These are phyloP conservation scores for Apiospora koreana DNA, from an alignment of 2,329 filamentous ascomycete genomes.

Conservation along the genomic window DNA sequence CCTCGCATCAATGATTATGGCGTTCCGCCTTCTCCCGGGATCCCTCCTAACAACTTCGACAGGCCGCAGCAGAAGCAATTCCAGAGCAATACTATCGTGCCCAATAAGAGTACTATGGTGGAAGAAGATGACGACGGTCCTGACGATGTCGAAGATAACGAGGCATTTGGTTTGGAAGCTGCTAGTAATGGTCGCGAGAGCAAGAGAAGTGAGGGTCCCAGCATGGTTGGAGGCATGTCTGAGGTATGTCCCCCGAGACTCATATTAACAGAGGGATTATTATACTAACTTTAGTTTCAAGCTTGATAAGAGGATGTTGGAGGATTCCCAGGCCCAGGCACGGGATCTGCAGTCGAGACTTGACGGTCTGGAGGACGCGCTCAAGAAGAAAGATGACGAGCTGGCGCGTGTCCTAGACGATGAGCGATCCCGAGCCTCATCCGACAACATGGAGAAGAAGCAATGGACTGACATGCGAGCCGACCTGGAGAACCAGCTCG, in stretches of 20 bases:
- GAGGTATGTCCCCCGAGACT: constrained; percentile 35
- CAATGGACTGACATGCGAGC: constrained; percentile 68
- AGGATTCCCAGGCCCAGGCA: constrained; percentile 80
- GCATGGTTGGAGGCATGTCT: constrained; percentile 32
- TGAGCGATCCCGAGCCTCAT: constrained; percentile 55
- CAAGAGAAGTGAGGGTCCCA: constrained; percentile 33
- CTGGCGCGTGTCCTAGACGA: constrained; percentile 60
- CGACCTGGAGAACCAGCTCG: constrained; percentile 72
- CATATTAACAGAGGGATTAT: constrained; percentile 6
- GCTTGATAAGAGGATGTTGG: constrained; percentile 70
- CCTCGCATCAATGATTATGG: constrained; percentile 45
- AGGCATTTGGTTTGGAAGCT: constrained; percentile 62
- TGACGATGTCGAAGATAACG: constrained; percentile 59
- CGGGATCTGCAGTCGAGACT: constrained; percentile 74
- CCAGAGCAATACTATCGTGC: constrained; percentile 93
- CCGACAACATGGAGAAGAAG: constrained; percentile 63
- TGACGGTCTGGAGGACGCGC: constrained; percentile 65
- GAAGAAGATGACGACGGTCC: constrained; percentile 84
- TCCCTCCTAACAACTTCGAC: constrained; percentile 67
- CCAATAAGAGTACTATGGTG: constrained; percentile 96
- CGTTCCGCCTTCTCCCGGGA: constrained; percentile 60
- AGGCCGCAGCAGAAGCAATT: constrained; percentile 86
- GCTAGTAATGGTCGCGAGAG: constrained; percentile 35
- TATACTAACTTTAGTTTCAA: constrained; percentile 30
- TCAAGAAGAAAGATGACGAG: constrained; percentile 74